These are phyloP conservation scores for Picea glauca DNA, from an alignment of 75 land plant genomes.

Conservation along the genomic window DNA sequence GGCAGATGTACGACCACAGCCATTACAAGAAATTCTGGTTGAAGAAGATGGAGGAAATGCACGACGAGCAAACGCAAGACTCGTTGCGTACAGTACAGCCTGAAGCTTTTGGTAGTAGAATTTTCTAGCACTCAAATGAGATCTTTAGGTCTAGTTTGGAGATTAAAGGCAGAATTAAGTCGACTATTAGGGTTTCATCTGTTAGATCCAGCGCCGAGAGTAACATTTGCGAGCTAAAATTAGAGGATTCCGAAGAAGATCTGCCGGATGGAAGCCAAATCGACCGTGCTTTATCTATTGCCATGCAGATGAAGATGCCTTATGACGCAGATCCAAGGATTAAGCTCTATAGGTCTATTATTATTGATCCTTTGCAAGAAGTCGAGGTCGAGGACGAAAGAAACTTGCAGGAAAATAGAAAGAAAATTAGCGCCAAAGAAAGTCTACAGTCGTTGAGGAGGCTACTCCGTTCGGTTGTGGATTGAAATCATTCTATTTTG, in stretches of 20 bases:
- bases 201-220: not conserved
- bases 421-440: no score
- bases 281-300: not conserved
- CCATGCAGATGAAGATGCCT: not conserved
- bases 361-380: no score
- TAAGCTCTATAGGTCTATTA: no score
- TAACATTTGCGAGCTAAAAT: not conserved
- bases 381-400: no score
- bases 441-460: no score
- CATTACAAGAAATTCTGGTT: slow-evolving; percentile 15
- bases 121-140: not conserved
- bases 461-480: no score
- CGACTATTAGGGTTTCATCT: not conserved
- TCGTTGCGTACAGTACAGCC: no score
- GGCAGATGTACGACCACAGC: not conserved
- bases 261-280: not conserved
- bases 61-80: not conserved
- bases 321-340: no score
- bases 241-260: not conserved
- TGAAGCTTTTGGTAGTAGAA: not conserved
- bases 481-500: no score
- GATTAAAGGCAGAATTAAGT: not conserved
- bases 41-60: slow-evolving; percentile 10
- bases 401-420: no score
- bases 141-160: not conserved